A percentile compares a stretch with the other conserved stretches of the same genome.
phyloP scores from a whole-genome alignment of 129 eudicot genomes.

The Apium graveolens region DNA sequence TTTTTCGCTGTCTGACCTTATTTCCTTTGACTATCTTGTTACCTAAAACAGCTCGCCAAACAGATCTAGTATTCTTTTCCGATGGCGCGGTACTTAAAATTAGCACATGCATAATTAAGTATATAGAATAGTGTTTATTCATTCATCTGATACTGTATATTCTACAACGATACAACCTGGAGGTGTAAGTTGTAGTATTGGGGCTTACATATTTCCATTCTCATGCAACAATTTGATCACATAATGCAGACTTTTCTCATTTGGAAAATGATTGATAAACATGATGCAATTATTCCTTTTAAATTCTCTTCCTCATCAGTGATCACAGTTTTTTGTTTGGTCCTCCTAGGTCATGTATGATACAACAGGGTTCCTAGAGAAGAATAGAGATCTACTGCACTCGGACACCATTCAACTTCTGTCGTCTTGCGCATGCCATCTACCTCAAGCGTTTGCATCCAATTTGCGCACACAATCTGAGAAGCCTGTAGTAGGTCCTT shows the following conservation, averaged over 20 bases:
- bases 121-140: neutral
- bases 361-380: constrained; percentile 71
- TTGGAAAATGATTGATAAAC: neutral
- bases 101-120: neutral
- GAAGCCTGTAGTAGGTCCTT: constrained; percentile 58
- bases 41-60: neutral
- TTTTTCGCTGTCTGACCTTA: neutral
- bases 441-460: constrained; percentile 63
- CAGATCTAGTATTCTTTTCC: neutral
- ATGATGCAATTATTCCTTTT: neutral
- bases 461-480: constrained; percentile 47
- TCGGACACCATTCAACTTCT: constrained; percentile 56
- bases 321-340: constrained; percentile 13
- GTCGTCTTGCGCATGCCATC: constrained; percentile 53
- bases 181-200: neutral
- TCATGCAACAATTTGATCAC: too few species aligned
- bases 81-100: neutral
- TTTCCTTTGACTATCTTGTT: neutral
- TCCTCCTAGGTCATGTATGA: constrained; percentile 55
- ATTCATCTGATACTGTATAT: neutral
- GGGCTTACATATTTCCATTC: too few species aligned
- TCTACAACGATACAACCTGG: neutral
- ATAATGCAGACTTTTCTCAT: neutral
- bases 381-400: constrained; percentile 64
- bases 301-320: neutral